Evolutionary conservation across 176 grass and related monocot genomes (phyloP), one percentile per base, ranked within the genome.

Genomic region (Saccharum officinarum): DNA sequence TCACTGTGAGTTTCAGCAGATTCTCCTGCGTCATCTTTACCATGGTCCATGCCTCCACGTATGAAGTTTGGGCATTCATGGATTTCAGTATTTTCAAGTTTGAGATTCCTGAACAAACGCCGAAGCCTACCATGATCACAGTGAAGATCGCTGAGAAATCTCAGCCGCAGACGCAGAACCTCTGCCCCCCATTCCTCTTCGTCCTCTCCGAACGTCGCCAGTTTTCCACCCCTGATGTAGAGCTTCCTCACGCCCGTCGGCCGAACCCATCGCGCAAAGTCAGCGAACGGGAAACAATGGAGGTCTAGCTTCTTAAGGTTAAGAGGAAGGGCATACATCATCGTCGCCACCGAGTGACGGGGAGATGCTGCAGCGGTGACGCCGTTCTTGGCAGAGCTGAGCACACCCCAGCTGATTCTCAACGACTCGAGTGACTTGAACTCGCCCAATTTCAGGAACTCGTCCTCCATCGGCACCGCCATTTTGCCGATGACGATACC

Each of bases 201-300:
- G 1, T 4, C 64, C 0, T 73, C 7, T 1, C 77, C 81, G 3
- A 92, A 74, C 5, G 31, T 81, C 8, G 10, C 3, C 2, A 94
- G 68, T n/a, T 52, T 79, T 22, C 92, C 92, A 47, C 92, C 92
- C 22, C 89, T 85, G 8, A 94, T 80, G 17, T 94, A 94, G 72
- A 94, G 54, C 59, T 85, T 94, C 66, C 80, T 88, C 5, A 95
- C 66, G 0, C 12, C 57, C 2, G 1, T 30, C 0, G 82, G 93
- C 0, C 1, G 16, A 18, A 88, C 33, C 93, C 87, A 92, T 0
- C 73, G 18, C 2, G 73, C 85, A 10, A 86, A 71, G 25, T 78
- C 25, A 0, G 25, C 22, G 8, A 76, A 23, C 1, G 84, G 78
- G 52, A 92, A 89, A 75, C 87, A 90, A n/a, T 75, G 82, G 37